Percentiles rank a stretch among this genome's conserved stretches.
phyloP scores from a whole-genome alignment of 257 asterid genomes.

The Voacanga thouarsii region DNA sequence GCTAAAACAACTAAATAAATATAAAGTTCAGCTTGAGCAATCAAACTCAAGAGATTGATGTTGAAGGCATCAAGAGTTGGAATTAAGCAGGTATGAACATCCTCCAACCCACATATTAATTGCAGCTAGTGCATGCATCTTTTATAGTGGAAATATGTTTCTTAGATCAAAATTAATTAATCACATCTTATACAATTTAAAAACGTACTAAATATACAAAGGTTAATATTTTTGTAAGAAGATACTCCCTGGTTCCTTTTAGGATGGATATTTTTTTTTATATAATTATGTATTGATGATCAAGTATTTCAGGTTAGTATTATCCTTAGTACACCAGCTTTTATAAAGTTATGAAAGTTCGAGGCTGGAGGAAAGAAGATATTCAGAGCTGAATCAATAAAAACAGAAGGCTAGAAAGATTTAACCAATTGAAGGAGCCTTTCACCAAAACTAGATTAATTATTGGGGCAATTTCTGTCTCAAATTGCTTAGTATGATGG shows the following conservation, averaged over 20 bases:
- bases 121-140: not conserved
- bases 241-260: too few species aligned
- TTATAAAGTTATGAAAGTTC: not conserved
- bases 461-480: not conserved
- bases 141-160: not conserved
- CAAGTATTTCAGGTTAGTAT: not conserved
- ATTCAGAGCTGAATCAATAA: not conserved
- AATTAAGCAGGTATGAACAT: slow-evolving; percentile 18
- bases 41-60: not conserved
- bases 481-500: not conserved
- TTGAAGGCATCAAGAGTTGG: not conserved
- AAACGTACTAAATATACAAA: too few species aligned
- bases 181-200: too few species aligned
- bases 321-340: not conserved
- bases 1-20: not conserved
- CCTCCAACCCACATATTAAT: not conserved
- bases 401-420: not conserved
- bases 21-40: not conserved
- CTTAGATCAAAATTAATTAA: too few species aligned
- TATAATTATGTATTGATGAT: too few species aligned
- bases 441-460: not conserved
- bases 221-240: too few species aligned
- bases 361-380: not conserved
- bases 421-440: not conserved
- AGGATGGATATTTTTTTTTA: too few species aligned